Percentiles rank a stretch among this genome's conserved stretches.
phyloP scores from a whole-genome alignment of 768 basidiomycete species.

The Boletus coccyginus region DNA sequence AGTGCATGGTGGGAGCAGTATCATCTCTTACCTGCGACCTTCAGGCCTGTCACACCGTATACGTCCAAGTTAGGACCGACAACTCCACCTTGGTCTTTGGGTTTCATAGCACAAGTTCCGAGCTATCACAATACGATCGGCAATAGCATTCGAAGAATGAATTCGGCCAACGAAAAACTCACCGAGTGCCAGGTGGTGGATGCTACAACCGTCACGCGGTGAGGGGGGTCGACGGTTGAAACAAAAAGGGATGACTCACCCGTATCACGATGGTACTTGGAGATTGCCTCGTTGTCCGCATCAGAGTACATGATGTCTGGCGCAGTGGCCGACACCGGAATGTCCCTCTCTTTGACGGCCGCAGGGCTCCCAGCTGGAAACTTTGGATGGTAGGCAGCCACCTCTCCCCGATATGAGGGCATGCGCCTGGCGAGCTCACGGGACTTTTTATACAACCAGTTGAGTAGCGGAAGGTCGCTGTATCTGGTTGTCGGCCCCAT shows the following conservation, averaged over 20 bases:
- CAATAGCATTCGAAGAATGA: not conserved
- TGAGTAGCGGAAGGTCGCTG: slow-evolving; percentile 43
- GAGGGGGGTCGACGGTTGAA: not conserved
- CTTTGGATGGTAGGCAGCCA: slow-evolving; percentile 12
- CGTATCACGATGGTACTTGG: not conserved
- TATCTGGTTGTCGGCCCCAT: not conserved
- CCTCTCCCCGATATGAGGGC: slow-evolving; percentile 23
- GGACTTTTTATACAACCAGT: slow-evolving; percentile 47
- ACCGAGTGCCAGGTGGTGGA: not conserved
- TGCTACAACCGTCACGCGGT: not conserved
- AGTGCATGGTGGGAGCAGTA: too few species aligned
- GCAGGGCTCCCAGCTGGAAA: slow-evolving; percentile 30
- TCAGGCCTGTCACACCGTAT: slow-evolving; percentile 12
- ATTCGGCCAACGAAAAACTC: not conserved
- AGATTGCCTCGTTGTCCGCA: not conserved
- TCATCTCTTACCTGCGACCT: slow-evolving; percentile 7
- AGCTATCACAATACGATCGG: not conserved
- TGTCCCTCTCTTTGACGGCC: slow-evolving; percentile 3
- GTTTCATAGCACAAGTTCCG: not conserved
- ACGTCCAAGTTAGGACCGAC: slow-evolving; percentile 14
- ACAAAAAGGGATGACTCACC: not conserved
- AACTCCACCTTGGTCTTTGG: slow-evolving; percentile 1
- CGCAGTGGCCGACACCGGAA: not conserved
- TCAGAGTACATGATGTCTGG: not conserved
- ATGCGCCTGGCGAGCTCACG: slow-evolving; percentile 57